A percentile compares a stretch with the other conserved stretches of the same genome.
These are phyloP conservation scores for Apodospora peruviana DNA, from an alignment of 495 filamentous ascomycete species.

Conservation along the genomic window DNA sequence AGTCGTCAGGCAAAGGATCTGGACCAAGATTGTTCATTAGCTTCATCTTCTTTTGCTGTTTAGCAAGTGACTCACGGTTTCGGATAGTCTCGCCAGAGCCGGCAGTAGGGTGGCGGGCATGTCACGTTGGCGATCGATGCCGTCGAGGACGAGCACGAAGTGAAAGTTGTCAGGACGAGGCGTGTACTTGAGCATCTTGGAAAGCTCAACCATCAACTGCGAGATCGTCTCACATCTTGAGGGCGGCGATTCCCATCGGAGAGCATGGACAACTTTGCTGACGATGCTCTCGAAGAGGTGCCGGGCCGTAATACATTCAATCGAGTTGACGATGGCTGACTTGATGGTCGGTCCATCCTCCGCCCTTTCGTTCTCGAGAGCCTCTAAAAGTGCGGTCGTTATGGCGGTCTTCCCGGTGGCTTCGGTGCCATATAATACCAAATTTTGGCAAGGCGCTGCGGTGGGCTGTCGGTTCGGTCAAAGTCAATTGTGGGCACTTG, in stretches of 20 bases:
- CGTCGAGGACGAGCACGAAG: constrained; percentile 84
- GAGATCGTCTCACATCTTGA: constrained; percentile 71
- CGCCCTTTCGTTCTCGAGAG: constrained; percentile 8
- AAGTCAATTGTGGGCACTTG: too few species aligned
- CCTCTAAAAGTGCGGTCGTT: constrained; percentile 52
- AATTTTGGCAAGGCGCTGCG: constrained; percentile 45
- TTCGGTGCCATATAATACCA: constrained; percentile 81
- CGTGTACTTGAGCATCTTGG: constrained; percentile 48
- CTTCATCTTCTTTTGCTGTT: neutral
- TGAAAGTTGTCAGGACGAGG: constrained; percentile 27
- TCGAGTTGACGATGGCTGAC: constrained; percentile 68
- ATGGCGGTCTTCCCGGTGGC: constrained; percentile 87
- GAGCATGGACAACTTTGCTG: constrained; percentile 45
- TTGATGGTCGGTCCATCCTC: constrained; percentile 28
- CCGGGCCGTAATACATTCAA: constrained; percentile 84
- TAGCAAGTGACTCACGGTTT: constrained; percentile 20
- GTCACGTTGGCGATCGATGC: constrained; percentile 84
- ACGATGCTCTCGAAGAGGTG: constrained; percentile 74
- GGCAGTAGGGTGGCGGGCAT: constrained; percentile 73
- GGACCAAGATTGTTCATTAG: constrained; percentile 12
- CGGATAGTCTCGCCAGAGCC: constrained; percentile 40
- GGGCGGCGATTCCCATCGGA: constrained; percentile 37
- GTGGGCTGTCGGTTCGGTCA: constrained; percentile 22
- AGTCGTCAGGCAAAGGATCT: constrained; percentile 78
- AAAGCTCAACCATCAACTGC: constrained; percentile 64